These are phyloP conservation scores for Claviceps citrina DNA, from an alignment of 2,329 filamentous ascomycete species.

Conservation along the genomic window DNA sequence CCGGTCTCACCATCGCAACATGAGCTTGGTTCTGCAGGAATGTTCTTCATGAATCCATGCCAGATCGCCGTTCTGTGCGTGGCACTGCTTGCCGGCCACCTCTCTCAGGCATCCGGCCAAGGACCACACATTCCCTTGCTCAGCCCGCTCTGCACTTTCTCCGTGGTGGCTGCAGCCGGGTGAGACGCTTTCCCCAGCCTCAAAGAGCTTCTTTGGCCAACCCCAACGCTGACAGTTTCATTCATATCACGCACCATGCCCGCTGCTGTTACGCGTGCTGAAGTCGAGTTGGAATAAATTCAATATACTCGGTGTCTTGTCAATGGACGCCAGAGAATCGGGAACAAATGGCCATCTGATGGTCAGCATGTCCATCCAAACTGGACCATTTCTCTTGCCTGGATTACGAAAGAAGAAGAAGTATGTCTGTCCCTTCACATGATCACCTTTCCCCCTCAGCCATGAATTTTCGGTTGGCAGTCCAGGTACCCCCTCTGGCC, in stretches of 20 bases:
- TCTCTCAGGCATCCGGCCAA: no score
- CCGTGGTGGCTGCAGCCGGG: no score
- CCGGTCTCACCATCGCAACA: conserved; percentile 9
- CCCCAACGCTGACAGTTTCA: conserved; percentile 3
- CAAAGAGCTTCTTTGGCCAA: conserved; percentile 1
- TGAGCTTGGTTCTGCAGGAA: conserved; percentile 7
- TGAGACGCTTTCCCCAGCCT: conserved; percentile 12
- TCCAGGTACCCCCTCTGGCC: not conserved
- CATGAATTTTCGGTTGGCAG: not conserved
- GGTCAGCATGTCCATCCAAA: conserved; percentile 10
- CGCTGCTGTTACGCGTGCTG: no score
- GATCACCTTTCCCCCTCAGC: not conserved
- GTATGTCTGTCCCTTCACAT: no score
- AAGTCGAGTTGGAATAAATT: conserved; percentile 10
- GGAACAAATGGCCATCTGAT: conserved; percentile 14
- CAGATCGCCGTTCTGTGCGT: conserved; percentile 1
- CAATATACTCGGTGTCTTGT: conserved; percentile 12
- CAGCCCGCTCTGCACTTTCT: not conserved
- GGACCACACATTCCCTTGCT: not conserved
- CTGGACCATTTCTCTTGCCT: conserved; percentile 19
- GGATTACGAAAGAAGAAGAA: conserved; percentile 14
- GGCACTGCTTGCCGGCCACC: conserved; percentile 1
- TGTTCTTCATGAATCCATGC: conserved; percentile 8
- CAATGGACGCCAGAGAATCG: conserved; percentile 17
- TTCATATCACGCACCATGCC: conserved; percentile 10